Percentiles rank a stretch among this genome's conserved stretches.
Evolutionary conservation across 805 yeast genomes (phyloP).

Genomic region (Wickerhamomyces pijperi): DNA sequence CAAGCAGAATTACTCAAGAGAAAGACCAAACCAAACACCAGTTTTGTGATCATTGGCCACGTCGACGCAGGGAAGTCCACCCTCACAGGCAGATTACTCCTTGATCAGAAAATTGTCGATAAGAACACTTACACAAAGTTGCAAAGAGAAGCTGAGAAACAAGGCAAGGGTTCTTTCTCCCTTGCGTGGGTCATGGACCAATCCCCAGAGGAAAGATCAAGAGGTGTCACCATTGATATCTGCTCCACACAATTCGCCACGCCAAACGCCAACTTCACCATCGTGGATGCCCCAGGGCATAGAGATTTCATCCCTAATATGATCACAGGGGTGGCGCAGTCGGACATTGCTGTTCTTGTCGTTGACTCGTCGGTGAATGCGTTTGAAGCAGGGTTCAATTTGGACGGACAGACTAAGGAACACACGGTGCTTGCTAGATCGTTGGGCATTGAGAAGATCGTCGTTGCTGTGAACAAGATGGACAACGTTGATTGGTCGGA

Average conservation of each 20-base stretch:
- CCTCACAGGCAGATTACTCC: conserved; percentile 95
- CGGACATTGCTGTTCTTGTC: conserved; percentile 84
- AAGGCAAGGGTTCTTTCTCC: conserved; percentile 95
- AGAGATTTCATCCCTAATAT: conserved; percentile 93
- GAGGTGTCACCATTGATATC: conserved; percentile 94
- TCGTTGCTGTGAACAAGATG: conserved; percentile 92
- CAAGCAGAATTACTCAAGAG: conserved; percentile 34
- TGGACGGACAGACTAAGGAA: conserved; percentile 94
- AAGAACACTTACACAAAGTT: conserved; percentile 94
- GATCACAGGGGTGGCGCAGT: conserved; percentile 93
- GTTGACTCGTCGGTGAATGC: conserved; percentile 92
- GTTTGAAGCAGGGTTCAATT: conserved; percentile 91
- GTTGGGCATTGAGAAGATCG: conserved; percentile 77
- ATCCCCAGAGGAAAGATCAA: conserved; percentile 91
- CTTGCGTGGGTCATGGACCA: conserved; percentile 97
- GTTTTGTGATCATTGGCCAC: conserved; percentile 99
- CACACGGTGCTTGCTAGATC: conserved; percentile 87
- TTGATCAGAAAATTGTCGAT: conserved; percentile 95
- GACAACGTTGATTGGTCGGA: conserved; percentile 85
- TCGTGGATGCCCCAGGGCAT: conserved; percentile 94
- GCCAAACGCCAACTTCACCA: conserved; percentile 81
- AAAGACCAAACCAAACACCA: conserved; percentile 88
- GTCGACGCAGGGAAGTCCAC: conserved; percentile 99
- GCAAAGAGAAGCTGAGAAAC: conserved; percentile 96
- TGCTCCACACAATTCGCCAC: conserved; percentile 92